A percentile compares a stretch with the other conserved stretches of the same genome.
Conservation (phyloP, 2,329 filamentous ascomycete genomes). For the Xylaria sp. region DNA sequence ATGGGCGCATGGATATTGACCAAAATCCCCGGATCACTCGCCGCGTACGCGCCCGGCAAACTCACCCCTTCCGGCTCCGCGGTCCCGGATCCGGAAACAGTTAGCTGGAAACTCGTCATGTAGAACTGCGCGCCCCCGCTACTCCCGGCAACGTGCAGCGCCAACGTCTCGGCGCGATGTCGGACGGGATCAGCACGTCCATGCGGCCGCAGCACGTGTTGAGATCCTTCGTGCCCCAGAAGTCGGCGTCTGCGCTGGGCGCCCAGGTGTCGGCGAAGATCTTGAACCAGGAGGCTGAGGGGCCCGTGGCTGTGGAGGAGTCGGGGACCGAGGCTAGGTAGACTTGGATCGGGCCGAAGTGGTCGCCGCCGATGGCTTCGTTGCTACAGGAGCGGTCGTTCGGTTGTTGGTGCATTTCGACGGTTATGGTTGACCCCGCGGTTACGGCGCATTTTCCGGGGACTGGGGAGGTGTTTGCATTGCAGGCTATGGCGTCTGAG, state of each 20-base stretch:
- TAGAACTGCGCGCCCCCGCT: constrained; percentile 30
- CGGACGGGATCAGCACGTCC: constrained; percentile 36
- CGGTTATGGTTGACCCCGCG: constrained; percentile 45
- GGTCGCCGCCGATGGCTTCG: constrained; percentile 41
- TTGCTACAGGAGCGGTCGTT: constrained; percentile 34
- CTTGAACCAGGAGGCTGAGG: constrained; percentile 40
- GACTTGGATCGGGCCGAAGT: constrained; percentile 40
- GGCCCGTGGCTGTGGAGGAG: constrained; percentile 33
- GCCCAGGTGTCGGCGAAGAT: constrained; percentile 41
- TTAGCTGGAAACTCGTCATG: constrained; percentile 32
- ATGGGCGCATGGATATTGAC: constrained; percentile 32
- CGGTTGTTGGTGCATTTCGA: constrained; percentile 51
- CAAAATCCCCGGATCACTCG: constrained; percentile 28
- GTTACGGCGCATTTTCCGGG: constrained; percentile 41
- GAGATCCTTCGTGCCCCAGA: constrained; percentile 42
- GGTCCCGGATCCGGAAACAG: constrained; percentile 27
- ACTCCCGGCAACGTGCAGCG: constrained; percentile 37
- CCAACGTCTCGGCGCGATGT: constrained; percentile 41
- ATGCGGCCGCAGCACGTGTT: constrained; percentile 39
- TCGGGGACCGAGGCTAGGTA: constrained; percentile 39
- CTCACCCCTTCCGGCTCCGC: constrained; percentile 29
- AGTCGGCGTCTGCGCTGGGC: constrained; percentile 35
- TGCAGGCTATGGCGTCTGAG: constrained; percentile 40
- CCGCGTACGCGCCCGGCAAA: constrained; percentile 32
- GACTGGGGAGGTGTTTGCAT: constrained; percentile 34